These are phyloP conservation scores for Ambrosiella xylebori DNA, from an alignment of 2,329 filamentous ascomycete genomes.

Conservation along the genomic window DNA sequence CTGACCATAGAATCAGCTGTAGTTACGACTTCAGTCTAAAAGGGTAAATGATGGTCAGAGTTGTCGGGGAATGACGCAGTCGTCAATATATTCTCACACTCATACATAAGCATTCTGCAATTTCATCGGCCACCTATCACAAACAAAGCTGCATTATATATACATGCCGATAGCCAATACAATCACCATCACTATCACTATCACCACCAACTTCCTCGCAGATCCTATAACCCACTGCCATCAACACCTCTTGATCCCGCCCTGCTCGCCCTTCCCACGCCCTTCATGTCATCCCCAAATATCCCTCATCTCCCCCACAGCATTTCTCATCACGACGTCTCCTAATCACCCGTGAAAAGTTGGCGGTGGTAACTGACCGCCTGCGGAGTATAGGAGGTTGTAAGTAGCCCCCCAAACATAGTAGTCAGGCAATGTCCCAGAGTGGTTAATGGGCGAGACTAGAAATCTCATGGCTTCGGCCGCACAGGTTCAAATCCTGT, in stretches of 20 bases:
- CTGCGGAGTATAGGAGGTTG: no score
- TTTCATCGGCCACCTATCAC: background rate
- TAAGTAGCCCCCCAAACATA: no score
- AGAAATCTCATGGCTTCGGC: constrained; percentile 11
- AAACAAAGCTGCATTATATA: no score
- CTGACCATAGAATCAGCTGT: background rate
- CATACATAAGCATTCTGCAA: background rate
- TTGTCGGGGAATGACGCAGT: background rate
- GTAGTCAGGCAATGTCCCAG: constrained; percentile 7
- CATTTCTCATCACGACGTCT: background rate
- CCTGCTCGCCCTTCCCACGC: background rate
- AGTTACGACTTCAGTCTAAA: background rate
- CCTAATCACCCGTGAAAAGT: background rate
- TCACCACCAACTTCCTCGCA: no score
- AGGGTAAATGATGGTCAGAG: background rate
- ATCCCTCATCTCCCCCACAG: background rate
- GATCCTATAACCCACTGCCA: background rate
- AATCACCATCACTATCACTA: no score
- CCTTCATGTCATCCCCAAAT: background rate
- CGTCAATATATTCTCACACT: background rate
- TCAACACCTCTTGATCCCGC: background rate
- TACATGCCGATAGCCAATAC: no score
- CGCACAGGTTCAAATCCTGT: constrained; percentile 12
- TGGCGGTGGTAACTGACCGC: no score
- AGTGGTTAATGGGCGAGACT: constrained; percentile 12